Evolutionary conservation across 2,329 filamentous ascomycete species (phyloP), one percentile per base, ranked within the genome.

Genomic region (Chaetoscypha palmicola): DNA sequence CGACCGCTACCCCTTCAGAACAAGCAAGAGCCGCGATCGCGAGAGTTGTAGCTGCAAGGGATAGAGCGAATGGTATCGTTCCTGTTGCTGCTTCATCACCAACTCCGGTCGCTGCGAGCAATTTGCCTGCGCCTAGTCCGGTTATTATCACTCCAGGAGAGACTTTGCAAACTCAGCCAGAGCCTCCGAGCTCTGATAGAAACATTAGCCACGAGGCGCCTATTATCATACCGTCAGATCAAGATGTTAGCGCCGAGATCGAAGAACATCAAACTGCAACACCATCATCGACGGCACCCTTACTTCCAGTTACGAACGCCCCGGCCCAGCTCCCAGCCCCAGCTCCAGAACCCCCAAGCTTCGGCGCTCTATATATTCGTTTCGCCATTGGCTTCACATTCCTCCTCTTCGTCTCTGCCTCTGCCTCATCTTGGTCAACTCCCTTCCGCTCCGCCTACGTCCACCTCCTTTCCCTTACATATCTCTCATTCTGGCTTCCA

Each of bases 401-500:
- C 38, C 61, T 81, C 41, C 68, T 78, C 42, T 77, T 83, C 55
- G 59, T 83, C 19, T 72, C 72, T 35, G 67, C 81, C 24, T 75
- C 76, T 10, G 79, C 79, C 5, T 68, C 70, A 14, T 75, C 77
- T 1, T 83, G 79, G 78, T 74, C 77, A 40, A 68, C 73, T 1
- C 61, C 64, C 5, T 59, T 75, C 32, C 76, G 79, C 26, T 67
- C 71, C 19, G 59, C 68, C 39, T 82, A 81, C 60, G 68, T 77
- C 56, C 77, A 90, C 60, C 51, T 72, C 2, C 67, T 94, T 17
- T 73, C 77, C 2, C 79, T 91, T 56, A 53, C 76, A 41, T 96
- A 96, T 61, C 76, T 96, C 34, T 95, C 90, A 16, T 82, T 96
- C 60, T 97, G 91, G 91, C 62, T 81, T 1, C 91, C 92, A 0